phyloP scores from a whole-genome alignment of 2,329 filamentous ascomycete species.

The Penicillium hesseltinei region DNA sequence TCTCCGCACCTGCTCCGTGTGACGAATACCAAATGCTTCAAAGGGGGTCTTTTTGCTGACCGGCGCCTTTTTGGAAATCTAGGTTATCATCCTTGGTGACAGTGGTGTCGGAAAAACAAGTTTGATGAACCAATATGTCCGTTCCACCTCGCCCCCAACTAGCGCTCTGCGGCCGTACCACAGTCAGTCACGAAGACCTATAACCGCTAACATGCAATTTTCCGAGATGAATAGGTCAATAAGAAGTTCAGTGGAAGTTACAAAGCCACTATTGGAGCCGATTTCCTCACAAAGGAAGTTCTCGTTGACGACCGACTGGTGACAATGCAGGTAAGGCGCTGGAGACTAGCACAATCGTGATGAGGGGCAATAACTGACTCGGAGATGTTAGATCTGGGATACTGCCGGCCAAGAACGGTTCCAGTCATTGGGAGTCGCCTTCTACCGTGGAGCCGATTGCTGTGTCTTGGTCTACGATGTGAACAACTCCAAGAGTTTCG shows the following conservation, averaged over 20 bases:
- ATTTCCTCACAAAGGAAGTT: constrained; percentile 97
- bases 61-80: constrained; percentile 8
- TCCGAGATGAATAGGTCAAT: constrained; percentile 70
- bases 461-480: constrained; percentile 98
- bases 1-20: constrained; percentile 18
- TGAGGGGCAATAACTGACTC: constrained; percentile 9
- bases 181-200: constrained; percentile 11
- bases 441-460: constrained; percentile 96
- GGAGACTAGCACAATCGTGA: not conserved
- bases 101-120: constrained; percentile 99
- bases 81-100: constrained; percentile 99
- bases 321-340: constrained; percentile 80
- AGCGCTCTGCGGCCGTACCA: constrained; percentile 4
- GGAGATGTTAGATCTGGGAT: constrained; percentile 75
- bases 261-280: constrained; percentile 98
- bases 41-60: constrained; percentile 8
- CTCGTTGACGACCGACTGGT: constrained; percentile 95
- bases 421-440: constrained; percentile 93
- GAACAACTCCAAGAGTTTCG: constrained; percentile 99
- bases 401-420: constrained; percentile 97
- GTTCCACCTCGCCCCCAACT: constrained; percentile 32
- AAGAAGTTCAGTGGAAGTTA: constrained; percentile 99
- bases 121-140: constrained; percentile 99
- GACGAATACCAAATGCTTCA: not conserved
- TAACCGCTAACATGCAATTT: constrained; percentile 16